Conservation (phyloP, 2,329 filamentous ascomycete species). For the Tolypocladium tundrense region DNA sequence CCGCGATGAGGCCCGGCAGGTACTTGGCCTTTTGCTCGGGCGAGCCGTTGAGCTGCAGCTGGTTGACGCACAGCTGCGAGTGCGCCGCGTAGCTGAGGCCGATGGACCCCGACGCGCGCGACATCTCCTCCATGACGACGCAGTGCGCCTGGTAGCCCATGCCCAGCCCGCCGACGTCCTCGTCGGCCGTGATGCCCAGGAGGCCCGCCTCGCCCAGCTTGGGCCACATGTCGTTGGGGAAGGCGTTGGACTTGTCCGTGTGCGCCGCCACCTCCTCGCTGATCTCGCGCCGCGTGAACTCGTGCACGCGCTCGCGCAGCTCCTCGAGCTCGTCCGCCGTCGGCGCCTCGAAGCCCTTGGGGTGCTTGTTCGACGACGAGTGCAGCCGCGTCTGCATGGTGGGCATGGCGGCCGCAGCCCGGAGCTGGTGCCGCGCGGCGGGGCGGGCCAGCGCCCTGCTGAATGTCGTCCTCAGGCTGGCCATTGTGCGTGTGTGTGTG, state of each 20-base stretch:
- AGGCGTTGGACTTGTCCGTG: slow-evolving; percentile 81
- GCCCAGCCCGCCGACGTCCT: slow-evolving; percentile 77
- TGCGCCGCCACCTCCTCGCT: slow-evolving; percentile 68
- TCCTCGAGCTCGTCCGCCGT: slow-evolving; percentile 65
- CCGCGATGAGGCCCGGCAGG: slow-evolving; percentile 71
- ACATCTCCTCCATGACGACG: slow-evolving; percentile 90
- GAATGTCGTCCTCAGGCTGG: slow-evolving; percentile 25
- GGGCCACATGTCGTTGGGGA: slow-evolving; percentile 84
- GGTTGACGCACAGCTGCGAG: slow-evolving; percentile 92
- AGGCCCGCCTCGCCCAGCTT: slow-evolving; percentile 89
- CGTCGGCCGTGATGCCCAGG: slow-evolving; percentile 85
- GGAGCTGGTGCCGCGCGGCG: slow-evolving; percentile 18
- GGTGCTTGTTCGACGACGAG: slow-evolving; percentile 47
- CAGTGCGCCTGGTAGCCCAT: slow-evolving; percentile 98
- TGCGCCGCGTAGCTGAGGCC: slow-evolving; percentile 92
- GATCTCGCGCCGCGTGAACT: slow-evolving; percentile 84
- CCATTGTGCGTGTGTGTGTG: slow-evolving; percentile 25
- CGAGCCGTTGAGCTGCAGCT: slow-evolving; percentile 82
- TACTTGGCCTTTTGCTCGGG: slow-evolving; percentile 69
- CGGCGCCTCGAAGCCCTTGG: slow-evolving; percentile 56
- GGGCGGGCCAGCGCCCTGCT: slow-evolving; percentile 25
- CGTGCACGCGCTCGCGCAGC: slow-evolving; percentile 73
- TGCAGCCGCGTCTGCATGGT: slow-evolving; percentile 23
- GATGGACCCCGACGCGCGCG: slow-evolving; percentile 72
- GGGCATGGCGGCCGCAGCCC: slow-evolving; percentile 15